These are phyloP conservation scores for Rhynchosporium agropyri DNA, from an alignment of 2,329 filamentous ascomycete species.

Conservation along the genomic window DNA sequence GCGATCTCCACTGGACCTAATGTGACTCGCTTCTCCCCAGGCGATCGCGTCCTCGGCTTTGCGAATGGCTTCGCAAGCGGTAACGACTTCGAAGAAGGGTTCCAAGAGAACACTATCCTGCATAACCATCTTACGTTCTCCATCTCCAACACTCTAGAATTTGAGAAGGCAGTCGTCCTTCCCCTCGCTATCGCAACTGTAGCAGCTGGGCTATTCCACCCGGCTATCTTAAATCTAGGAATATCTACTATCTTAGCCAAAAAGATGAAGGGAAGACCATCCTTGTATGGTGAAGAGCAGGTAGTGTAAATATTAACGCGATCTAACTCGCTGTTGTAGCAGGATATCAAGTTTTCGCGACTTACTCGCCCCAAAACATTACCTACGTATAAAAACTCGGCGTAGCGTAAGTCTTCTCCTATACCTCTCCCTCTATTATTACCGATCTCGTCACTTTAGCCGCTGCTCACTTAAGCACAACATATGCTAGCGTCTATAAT, in stretches of 20 bases:
- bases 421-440: not conserved
- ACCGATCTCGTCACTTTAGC: not conserved
- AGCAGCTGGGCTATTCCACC: slow-evolving; percentile 41
- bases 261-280: slow-evolving; percentile 2
- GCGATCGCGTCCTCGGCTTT: slow-evolving; percentile 42
- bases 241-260: not conserved
- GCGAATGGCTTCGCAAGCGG: slow-evolving; percentile 43
- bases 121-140: slow-evolving; percentile 26
- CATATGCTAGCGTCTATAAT: not conserved
- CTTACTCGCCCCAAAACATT: not conserved
- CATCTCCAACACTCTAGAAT: slow-evolving; percentile 41
- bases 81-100: slow-evolving; percentile 33
- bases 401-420: not conserved
- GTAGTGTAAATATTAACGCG: not conserved
- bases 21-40: slow-evolving; percentile 5
- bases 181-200: slow-evolving; percentile 43
- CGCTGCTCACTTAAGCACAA: not conserved
- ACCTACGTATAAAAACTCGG: not conserved
- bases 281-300: slow-evolving; percentile 6
- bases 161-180: slow-evolving; percentile 43
- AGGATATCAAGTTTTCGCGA: not conserved
- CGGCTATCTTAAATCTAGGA: slow-evolving; percentile 22
- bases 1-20: not conserved
- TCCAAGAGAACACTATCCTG: slow-evolving; percentile 39
- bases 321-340: not conserved